Percentiles rank a stretch among this genome's conserved stretches.
phyloP scores from a whole-genome alignment of 2,329 filamentous ascomycete genomes.

The Fusarium praegraminearum region DNA sequence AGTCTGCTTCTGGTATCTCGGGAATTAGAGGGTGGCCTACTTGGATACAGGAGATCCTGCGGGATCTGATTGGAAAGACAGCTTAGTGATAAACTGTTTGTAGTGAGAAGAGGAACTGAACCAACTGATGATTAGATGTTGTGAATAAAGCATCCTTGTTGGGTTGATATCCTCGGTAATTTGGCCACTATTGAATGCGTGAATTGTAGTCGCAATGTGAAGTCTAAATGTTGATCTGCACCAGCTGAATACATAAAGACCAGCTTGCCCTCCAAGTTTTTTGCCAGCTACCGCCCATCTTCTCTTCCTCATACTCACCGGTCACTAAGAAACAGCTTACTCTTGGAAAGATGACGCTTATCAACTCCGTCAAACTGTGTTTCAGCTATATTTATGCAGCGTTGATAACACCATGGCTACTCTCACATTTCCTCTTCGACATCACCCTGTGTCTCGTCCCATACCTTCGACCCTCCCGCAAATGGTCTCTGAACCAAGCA shows the following conservation, averaged over 20 bases:
- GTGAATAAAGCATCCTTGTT: not conserved
- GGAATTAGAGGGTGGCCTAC: slow-evolving; percentile 57
- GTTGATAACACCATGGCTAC: slow-evolving; percentile 27
- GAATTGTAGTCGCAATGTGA: too few relatives aligned
- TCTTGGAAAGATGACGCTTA: slow-evolving; percentile 1
- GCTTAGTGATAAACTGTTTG: not conserved
- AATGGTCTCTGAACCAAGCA: slow-evolving; percentile 37
- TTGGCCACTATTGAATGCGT: too few relatives aligned
- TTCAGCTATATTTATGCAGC: slow-evolving; percentile 12
- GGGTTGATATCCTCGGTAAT: not conserved
- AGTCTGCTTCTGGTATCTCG: slow-evolving; percentile 37
- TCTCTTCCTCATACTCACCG: too few relatives aligned
- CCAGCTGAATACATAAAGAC: not conserved
- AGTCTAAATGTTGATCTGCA: not conserved
- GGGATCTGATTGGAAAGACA: slow-evolving; percentile 46
- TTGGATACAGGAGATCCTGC: slow-evolving; percentile 52
- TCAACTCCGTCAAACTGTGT: not conserved
- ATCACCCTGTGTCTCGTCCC: slow-evolving; percentile 29
- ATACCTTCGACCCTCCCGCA: slow-evolving; percentile 5
- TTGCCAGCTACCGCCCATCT: not conserved
- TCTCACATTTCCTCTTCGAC: slow-evolving; percentile 31
- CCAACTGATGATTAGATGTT: not conserved
- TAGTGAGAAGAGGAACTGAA: not conserved
- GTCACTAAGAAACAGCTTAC: not conserved
- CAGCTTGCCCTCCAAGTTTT: not conserved